Evolutionary conservation across 495 filamentous ascomycete species (phyloP).

Genomic region (Stereocaulon alpinum): DNA sequence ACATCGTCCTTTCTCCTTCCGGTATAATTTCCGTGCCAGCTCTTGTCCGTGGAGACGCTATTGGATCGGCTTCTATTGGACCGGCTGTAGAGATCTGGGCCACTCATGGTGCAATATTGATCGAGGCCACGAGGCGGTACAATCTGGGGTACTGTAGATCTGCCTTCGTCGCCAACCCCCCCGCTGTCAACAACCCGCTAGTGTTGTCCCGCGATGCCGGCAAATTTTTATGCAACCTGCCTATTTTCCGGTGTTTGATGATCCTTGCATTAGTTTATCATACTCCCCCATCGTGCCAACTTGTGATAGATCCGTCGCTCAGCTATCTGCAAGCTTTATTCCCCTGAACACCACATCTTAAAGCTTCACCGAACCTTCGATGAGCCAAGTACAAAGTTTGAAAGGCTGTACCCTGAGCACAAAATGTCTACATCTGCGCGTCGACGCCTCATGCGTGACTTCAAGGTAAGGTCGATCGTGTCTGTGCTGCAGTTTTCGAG

Average conservation of each 20-base stretch:
- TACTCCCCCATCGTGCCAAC: background rate
- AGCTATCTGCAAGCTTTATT: background rate
- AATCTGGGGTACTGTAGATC: conserved; percentile 7
- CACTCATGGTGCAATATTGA: background rate
- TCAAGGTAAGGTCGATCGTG: conserved; percentile 60
- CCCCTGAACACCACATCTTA: background rate
- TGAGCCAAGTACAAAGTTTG: background rate
- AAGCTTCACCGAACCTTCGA: background rate
- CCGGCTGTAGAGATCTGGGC: background rate
- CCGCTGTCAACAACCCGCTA: conserved; percentile 1
- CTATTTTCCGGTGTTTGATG: background rate
- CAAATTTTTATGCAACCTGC: background rate
- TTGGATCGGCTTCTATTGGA: background rate
- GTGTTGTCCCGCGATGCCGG: background rate
- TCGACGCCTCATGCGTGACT: conserved; percentile 93
- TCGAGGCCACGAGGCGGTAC: background rate
- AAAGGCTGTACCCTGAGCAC: background rate
- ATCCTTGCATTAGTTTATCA: background rate
- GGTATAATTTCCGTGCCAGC: background rate
- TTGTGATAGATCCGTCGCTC: background rate
- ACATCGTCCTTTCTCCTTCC: background rate
- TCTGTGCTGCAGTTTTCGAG: background rate
- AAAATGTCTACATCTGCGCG: conserved; percentile 87
- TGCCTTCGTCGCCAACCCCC: background rate
- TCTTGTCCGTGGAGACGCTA: background rate